phyloP scores from a whole-genome alignment of 2,329 filamentous ascomycete species.

The Hypoxylon sp. region DNA sequence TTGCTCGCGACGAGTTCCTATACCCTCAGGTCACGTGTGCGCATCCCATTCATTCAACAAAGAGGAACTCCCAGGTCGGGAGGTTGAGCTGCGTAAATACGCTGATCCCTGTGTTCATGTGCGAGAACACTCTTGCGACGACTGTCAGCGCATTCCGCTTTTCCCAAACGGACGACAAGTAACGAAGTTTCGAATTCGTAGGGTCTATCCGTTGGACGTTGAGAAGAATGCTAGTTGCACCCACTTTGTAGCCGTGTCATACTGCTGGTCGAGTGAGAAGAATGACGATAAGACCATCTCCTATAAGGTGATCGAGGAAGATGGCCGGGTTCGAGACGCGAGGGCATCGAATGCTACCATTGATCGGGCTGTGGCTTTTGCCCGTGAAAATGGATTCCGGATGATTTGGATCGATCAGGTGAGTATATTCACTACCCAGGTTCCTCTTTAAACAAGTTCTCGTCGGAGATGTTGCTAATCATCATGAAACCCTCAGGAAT shows the following conservation, averaged over 20 bases:
- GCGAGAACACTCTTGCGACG: neutral
- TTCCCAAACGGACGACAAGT: neutral
- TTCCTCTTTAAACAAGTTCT: too few species aligned
- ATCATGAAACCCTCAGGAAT: neutral
- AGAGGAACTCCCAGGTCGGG: neutral
- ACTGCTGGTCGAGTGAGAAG: conserved; percentile 4
- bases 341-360: conserved; percentile 3
- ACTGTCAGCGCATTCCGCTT: neutral
- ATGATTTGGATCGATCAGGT: conserved; percentile 8
- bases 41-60: neutral
- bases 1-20: neutral
- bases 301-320: conserved; percentile 1
- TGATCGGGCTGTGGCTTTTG: conserved; percentile 1
- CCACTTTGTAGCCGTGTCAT: neutral
- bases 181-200: neutral
- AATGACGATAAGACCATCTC: neutral
- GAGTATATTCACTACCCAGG: too few species aligned
- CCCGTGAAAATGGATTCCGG: conserved; percentile 1
- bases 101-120: neutral
- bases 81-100: neutral
- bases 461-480: too few species aligned
- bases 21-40: neutral
- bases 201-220: neutral
- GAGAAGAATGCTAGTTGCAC: neutral
- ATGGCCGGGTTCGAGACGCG: neutral